Conservation (phyloP, 108 stramenopile genomes). For the Cafeteria roenbergensis region DNA sequence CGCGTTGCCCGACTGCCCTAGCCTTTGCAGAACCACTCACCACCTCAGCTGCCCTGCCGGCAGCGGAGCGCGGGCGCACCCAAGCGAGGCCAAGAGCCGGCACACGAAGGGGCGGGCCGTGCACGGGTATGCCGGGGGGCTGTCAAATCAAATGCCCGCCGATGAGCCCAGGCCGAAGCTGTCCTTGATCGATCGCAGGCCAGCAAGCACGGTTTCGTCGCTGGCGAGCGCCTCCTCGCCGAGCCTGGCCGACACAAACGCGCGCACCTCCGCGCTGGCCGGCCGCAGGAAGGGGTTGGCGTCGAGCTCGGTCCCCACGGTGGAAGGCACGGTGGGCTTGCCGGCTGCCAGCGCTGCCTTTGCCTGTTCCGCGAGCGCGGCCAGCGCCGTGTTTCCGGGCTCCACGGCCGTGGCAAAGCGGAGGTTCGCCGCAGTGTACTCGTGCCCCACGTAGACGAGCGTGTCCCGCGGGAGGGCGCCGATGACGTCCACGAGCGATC, state of each 20-base stretch:
- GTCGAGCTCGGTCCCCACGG: slow-evolving; percentile 45
- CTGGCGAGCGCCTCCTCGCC: neutral
- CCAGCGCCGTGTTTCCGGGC: slow-evolving; percentile 35
- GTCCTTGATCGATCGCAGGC: neutral
- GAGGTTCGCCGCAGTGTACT: slow-evolving; percentile 55
- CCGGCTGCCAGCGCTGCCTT: slow-evolving; percentile 11
- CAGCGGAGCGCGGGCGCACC: no score
- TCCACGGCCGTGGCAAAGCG: slow-evolving; percentile 47
- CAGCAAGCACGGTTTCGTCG: neutral
- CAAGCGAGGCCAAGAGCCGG: no score
- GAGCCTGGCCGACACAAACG: no score
- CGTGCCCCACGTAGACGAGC: slow-evolving; percentile 53
- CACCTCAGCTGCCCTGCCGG: no score
- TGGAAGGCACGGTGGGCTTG: slow-evolving; percentile 36
- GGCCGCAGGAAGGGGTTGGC: slow-evolving; percentile 56
- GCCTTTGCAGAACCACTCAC: no score
- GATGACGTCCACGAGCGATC: slow-evolving; percentile 33
- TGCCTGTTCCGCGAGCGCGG: slow-evolving; percentile 27
- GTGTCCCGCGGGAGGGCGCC: slow-evolving; percentile 41
- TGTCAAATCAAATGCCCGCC: no score
- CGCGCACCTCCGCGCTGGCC: slow-evolving; percentile 12
- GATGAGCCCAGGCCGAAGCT: neutral
- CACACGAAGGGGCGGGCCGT: no score
- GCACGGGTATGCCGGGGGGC: no score
- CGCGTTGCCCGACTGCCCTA: no score